phyloP scores from a whole-genome alignment of 2,329 filamentous ascomycete species.

The Sporothrix variecibatus region DNA sequence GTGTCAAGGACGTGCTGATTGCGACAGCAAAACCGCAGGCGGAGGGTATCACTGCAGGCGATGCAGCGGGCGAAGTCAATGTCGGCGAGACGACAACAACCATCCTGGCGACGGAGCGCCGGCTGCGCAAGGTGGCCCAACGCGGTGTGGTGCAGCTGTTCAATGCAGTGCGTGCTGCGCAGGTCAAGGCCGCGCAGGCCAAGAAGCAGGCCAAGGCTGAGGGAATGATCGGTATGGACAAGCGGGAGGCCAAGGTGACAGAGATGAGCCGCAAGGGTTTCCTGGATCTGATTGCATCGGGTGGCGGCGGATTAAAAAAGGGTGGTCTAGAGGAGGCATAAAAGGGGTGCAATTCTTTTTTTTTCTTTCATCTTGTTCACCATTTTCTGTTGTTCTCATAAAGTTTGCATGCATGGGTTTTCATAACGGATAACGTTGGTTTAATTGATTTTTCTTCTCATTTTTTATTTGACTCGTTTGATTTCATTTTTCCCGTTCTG shows the following conservation, averaged over 20 bases:
- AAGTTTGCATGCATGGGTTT: constrained; percentile 1
- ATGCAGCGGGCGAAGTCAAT: constrained; percentile 42
- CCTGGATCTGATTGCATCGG: constrained; percentile 78
- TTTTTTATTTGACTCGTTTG: constrained; percentile 2
- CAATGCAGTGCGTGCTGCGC: constrained; percentile 89
- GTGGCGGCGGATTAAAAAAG: constrained; percentile 62
- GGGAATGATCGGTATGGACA: constrained; percentile 75
- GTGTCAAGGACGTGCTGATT: constrained; percentile 81
- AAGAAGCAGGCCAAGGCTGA: constrained; percentile 68
- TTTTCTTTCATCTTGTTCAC: background rate
- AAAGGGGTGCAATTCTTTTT: background rate
- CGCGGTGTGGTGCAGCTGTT: constrained; percentile 94
- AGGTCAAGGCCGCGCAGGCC: constrained; percentile 82
- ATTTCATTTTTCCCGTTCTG: background rate
- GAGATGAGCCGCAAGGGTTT: constrained; percentile 98
- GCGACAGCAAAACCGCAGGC: constrained; percentile 38
- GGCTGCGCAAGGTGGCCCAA: constrained; percentile 83
- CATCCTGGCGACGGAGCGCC: constrained; percentile 71
- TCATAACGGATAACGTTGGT: background rate
- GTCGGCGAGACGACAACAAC: constrained; percentile 52
- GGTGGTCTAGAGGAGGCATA: constrained; percentile 59
- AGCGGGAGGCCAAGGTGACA: constrained; percentile 83
- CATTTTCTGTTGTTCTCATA: background rate
- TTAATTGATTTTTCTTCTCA: background rate
- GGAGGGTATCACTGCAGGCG: background rate